A percentile compares a stretch with the other conserved stretches of the same genome.
Evolutionary conservation across 1,139 yeast genomes (phyloP).

Genomic region (Eremothecium coryli): DNA sequence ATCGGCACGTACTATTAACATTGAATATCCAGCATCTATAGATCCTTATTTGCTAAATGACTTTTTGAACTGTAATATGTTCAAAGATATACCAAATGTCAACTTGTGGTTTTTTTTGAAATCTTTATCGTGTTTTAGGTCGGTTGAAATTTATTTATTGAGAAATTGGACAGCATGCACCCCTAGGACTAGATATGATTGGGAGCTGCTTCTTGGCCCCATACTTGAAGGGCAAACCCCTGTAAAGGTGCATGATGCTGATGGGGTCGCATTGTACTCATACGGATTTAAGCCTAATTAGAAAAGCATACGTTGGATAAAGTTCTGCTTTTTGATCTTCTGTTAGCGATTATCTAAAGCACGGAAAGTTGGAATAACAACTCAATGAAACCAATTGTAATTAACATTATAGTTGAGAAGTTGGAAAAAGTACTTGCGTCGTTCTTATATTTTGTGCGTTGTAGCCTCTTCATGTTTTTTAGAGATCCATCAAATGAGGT

Average conservation of each 20-base stretch:
- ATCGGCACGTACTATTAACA: slow-evolving; percentile 10
- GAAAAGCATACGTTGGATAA: no score
- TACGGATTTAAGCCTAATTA: slow-evolving; percentile 18
- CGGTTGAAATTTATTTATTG: slow-evolving; percentile 31
- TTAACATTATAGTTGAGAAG: background rate
- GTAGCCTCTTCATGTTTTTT: background rate
- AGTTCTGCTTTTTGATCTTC: no score
- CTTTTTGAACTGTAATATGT: slow-evolving; percentile 21
- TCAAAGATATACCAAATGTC: slow-evolving; percentile 28
- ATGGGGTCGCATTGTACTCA: slow-evolving; percentile 30
- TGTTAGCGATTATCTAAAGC: no score
- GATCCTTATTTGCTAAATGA: slow-evolving; percentile 20
- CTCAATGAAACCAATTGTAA: slow-evolving; percentile 4
- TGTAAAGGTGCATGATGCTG: slow-evolving; percentile 31
- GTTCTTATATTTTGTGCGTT: background rate
- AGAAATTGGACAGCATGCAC: slow-evolving; percentile 34
- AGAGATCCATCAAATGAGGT: slow-evolving; percentile 1
- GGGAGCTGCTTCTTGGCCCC: slow-evolving; percentile 31
- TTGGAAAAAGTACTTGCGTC: slow-evolving; percentile 1
- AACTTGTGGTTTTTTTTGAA: slow-evolving; percentile 30
- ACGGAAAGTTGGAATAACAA: slow-evolving; percentile 2
- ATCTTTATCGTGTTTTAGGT: slow-evolving; percentile 24
- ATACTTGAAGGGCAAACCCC: slow-evolving; percentile 31
- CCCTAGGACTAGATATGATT: slow-evolving; percentile 32
- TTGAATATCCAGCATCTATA: slow-evolving; percentile 11